Evolutionary conservation across 2,329 filamentous ascomycete species (phyloP).

Genomic region (Penicillium sp.): DNA sequence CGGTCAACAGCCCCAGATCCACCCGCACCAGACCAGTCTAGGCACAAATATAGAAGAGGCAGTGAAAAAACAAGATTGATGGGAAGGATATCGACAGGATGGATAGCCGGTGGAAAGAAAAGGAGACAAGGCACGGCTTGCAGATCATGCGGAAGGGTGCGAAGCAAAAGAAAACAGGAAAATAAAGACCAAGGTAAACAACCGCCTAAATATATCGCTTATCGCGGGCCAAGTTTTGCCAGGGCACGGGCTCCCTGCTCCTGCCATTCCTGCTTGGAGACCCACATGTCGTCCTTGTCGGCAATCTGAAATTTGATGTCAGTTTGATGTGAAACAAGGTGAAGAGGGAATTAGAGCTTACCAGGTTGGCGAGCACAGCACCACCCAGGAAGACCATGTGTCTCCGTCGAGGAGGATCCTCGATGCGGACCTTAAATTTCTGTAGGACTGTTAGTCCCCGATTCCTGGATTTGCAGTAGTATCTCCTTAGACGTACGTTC

Average conservation of each 20-base stretch:
- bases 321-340: constrained; percentile 4
- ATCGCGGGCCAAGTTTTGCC: constrained; percentile 91
- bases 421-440: constrained; percentile 99
- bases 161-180: constrained; percentile 14
- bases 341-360: constrained; percentile 36
- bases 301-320: constrained; percentile 64
- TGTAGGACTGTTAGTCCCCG: constrained; percentile 29
- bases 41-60: constrained; percentile 21
- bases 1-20: constrained; percentile 19
- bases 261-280: constrained; percentile 94
- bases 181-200: constrained; percentile 11
- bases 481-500: constrained; percentile 51
- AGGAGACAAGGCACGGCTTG: constrained; percentile 19
- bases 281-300: constrained; percentile 99
- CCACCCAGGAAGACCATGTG: constrained; percentile 99
- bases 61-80: constrained; percentile 11
- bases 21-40: constrained; percentile 26
- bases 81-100: constrained; percentile 11
- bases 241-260: constrained; percentile 82
- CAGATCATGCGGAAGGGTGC: constrained; percentile 19
- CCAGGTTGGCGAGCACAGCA: constrained; percentile 92
- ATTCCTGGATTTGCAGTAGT: background rate
- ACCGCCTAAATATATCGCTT: constrained; percentile 31
- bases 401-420: constrained; percentile 89
- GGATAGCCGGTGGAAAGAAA: constrained; percentile 9